Evolutionary conservation across 306 rosid genomes (phyloP).

Genomic region (Acacia confusa): DNA sequence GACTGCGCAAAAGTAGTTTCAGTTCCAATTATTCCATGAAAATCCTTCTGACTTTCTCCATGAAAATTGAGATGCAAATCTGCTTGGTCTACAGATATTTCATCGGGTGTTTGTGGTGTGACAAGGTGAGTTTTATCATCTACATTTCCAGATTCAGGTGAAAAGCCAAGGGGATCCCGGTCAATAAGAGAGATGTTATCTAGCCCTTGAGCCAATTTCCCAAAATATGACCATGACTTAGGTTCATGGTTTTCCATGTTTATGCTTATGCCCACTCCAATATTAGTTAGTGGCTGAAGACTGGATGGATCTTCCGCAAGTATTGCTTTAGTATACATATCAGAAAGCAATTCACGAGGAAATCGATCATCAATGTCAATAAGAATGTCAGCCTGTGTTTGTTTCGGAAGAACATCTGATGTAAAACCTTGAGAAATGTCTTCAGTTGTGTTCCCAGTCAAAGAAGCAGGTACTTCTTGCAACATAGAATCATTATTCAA

Average conservation of each 20-base stretch:
- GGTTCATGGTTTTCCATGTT: conserved; percentile 79
- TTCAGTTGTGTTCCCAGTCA: conserved; percentile 26
- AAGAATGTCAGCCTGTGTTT: conserved; percentile 57
- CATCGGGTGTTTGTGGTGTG: conserved; percentile 55
- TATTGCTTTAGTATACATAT: conserved; percentile 58
- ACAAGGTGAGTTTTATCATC: conserved; percentile 51
- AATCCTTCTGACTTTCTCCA: conserved; percentile 46
- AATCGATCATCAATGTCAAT: conserved; percentile 68
- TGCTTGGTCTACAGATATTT: conserved; percentile 42
- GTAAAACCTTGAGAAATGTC: conserved; percentile 38
- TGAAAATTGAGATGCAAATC: conserved; percentile 49
- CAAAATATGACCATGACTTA: conserved; percentile 79
- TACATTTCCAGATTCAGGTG: conserved; percentile 41
- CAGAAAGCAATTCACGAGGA: conserved; percentile 59
- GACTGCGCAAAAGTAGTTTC: conserved; percentile 31
- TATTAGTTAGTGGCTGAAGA: conserved; percentile 44
- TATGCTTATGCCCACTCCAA: conserved; percentile 67
- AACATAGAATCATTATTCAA: conserved; percentile 24
- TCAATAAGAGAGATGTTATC: conserved; percentile 76
- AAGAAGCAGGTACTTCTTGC: conserved; percentile 28
- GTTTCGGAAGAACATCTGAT: conserved; percentile 39
- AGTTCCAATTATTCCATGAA: conserved; percentile 43
- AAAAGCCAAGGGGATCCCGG: conserved; percentile 69
- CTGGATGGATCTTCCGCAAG: conserved; percentile 39
- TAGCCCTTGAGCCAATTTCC: conserved; percentile 72